Evolutionary conservation across 345 rosid genomes (phyloP).

Genomic region (Trapa incisa): DNA sequence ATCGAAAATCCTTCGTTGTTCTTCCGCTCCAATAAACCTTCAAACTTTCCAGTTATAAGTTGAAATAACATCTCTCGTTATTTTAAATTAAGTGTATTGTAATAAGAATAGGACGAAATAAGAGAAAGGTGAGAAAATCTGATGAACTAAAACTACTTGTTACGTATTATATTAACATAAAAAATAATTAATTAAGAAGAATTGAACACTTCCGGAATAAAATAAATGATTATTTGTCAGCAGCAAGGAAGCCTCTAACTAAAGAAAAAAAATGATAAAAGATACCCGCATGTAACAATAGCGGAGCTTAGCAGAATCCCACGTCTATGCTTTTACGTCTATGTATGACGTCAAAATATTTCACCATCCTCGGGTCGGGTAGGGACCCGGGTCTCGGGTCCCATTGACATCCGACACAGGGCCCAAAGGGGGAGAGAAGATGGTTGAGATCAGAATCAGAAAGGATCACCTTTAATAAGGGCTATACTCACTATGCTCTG

Average conservation of each 20-base stretch:
- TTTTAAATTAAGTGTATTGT: neutral
- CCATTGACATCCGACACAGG: neutral
- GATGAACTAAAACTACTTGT: conserved; percentile 90
- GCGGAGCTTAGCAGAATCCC: neutral
- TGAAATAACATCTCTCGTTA: neutral
- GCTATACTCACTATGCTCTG: neutral
- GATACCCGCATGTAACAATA: neutral
- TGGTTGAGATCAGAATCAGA: neutral
- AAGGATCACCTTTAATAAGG: neutral
- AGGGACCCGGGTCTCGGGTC: no score
- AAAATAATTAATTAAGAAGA: conserved; percentile 67
- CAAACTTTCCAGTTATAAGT: conserved; percentile 27
- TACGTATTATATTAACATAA: conserved; percentile 48
- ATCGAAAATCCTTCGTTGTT: conserved; percentile 80
- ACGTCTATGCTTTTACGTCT: neutral
- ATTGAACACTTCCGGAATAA: conserved; percentile 51
- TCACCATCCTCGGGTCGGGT: no score
- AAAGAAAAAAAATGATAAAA: neutral
- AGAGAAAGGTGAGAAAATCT: conserved; percentile 30
- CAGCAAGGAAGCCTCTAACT: neutral
- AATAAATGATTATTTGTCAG: neutral
- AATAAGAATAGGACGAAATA: neutral
- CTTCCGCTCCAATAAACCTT: conserved; percentile 69
- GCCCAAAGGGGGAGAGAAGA: neutral
- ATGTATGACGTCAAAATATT: no score